Conservation (phyloP, 1,139 yeast species). For the Hyphopichia khmerensis region DNA sequence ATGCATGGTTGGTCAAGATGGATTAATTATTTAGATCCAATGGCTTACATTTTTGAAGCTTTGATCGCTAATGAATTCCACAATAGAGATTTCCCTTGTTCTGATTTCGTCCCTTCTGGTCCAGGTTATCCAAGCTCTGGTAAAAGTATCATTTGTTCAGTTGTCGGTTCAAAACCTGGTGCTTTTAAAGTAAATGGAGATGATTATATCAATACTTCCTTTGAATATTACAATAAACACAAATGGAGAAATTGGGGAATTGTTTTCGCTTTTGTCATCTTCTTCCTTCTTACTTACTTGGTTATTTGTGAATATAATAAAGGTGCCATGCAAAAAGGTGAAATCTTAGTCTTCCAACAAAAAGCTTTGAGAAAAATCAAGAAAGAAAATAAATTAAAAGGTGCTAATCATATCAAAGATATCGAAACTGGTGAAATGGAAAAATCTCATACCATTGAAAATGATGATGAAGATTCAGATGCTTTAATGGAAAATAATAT, state of each 20-base stretch:
- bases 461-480: background rate
- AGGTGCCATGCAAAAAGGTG: slow-evolving; percentile 83
- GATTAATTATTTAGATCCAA: slow-evolving; percentile 59
- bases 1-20: slow-evolving; percentile 68
- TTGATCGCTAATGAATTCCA: slow-evolving; percentile 57
- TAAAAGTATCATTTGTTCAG: slow-evolving; percentile 47
- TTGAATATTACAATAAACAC: slow-evolving; percentile 48
- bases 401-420: slow-evolving; percentile 4
- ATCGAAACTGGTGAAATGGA: slow-evolving; percentile 7
- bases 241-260: slow-evolving; percentile 80
- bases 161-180: slow-evolving; percentile 61
- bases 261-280: slow-evolving; percentile 50
- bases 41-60: slow-evolving; percentile 56
- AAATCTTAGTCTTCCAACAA: slow-evolving; percentile 64
- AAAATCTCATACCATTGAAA: background rate
- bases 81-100: slow-evolving; percentile 48
- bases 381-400: slow-evolving; percentile 8
- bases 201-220: slow-evolving; percentile 43
- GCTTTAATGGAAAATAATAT: slow-evolving; percentile 5
- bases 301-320: slow-evolving; percentile 62
- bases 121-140: slow-evolving; percentile 33
- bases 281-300: slow-evolving; percentile 58
- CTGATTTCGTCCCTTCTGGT: slow-evolving; percentile 48
- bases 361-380: slow-evolving; percentile 24
- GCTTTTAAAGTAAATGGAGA: slow-evolving; percentile 49